Evolutionary conservation across 140 eudicot species (phyloP), one percentile per base, ranked within the genome.

Genomic region (Senecio squalidus): DNA sequence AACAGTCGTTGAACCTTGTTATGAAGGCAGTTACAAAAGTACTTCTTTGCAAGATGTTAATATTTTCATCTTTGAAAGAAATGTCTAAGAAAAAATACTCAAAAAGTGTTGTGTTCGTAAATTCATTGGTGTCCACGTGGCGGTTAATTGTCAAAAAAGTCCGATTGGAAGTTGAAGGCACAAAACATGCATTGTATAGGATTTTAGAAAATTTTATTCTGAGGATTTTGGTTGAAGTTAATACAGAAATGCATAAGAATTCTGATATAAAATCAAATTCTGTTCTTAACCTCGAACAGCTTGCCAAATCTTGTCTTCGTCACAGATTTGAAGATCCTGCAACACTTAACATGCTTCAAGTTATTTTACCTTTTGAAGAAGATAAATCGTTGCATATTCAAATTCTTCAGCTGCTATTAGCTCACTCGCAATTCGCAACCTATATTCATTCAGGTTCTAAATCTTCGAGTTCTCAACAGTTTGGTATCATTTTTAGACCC

Each of bases 261-360:
- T 55, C 77, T 40, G 20, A 62, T 34, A 46, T 9, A 33, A 68
- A 75, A 41, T 49, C 79, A 74, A 24, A 58, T 59, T 87, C 86
- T 58, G 59, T 71, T 44, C 69, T 84, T 59, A 83, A 67, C 29
- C 28, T 86, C 14, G 86, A 84, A 64, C 70, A 82, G 50, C 75
- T 92, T 60, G 93, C 72, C 20, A 88, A 57, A 68, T 68, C 77
- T 27, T 67, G 80, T 68, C 86, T 92, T 73, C 83, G 61, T 55
- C 74, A 84, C 68, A 82, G 96, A 72, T 92, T 92, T 78, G 89
- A 74, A 62, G 99, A 87, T 58, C 74, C 79, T 13, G 44, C 31
- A 22, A 80, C 95, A 10, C 65, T 92, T 52, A 29, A 43, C 64
- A 79, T 65, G 82, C 80, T 92, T 27, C 83, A 76, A 64, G 17